Evolutionary conservation across 2,329 filamentous ascomycete genomes (phyloP), one percentile per base, ranked within the genome.

Genomic region (Paecilomyces formosus): DNA sequence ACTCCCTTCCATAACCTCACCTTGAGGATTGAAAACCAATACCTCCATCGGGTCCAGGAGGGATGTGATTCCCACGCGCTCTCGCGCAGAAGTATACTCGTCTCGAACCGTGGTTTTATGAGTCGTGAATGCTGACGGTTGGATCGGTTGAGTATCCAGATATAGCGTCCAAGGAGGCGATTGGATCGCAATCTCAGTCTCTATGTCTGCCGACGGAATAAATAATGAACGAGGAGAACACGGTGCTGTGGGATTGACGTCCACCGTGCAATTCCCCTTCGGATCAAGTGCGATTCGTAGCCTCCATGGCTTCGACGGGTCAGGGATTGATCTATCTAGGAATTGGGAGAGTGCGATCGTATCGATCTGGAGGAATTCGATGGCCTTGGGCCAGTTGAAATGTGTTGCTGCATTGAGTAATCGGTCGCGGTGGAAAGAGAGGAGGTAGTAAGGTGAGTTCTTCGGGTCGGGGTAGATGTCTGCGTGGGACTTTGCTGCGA

Each of bases 1-100:
- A 61, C 88, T 92, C 8, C 90, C 91, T 73, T 97, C 93, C 83
- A 95, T 96, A 35, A 97, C 75, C 54, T 87, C 82, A 1, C 81
- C 81, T 28, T 83, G 77, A 3, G 72, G 69, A 66, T 89, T 91
- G 62, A 89, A 81, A 1, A 97, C 74, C 21, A 97, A 78, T 3
- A 96, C 89, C 71, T 97, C 93, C 55, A 82, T 81, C 49, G 76
- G 71, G 39, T 76, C 71, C 58, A 68, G 61, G 63, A 57, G 64
- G 1, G 62, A 78, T 66, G 52, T 61, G 54, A 93, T 84, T 0
- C 77, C 76, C 1, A 82, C 83, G 13, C 89, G 81, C 26, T 76
- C 68, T 8, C 92, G 84, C 1, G 91, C 89, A 2, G 76, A 77
- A 53, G 89, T 84, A 72, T 97, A 97, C 70, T 86, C 79, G 9